Conservation (phyloP, 345 rosid species). For the Euclidium syriacum region DNA sequence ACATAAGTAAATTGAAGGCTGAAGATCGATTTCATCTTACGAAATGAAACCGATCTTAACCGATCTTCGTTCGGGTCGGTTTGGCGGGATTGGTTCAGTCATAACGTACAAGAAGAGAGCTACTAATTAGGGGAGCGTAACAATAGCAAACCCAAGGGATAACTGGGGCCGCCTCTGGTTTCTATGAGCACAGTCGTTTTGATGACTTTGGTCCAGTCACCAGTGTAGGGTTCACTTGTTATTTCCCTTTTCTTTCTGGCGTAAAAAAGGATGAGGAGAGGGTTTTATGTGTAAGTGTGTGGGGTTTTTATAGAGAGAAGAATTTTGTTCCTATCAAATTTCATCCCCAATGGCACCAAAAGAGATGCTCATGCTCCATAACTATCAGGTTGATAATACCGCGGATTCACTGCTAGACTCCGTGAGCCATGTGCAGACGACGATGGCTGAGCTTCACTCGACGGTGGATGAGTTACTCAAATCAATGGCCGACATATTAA, state of each 20-base stretch:
- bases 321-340: background rate
- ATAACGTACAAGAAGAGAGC: too few species aligned
- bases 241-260: background rate
- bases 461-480: background rate
- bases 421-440: background rate
- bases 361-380: background rate
- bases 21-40: too few species aligned
- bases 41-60: too few species aligned
- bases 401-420: background rate
- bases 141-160: too few species aligned
- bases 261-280: too few species aligned
- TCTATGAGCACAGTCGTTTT: conserved; percentile 22
- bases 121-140: too few species aligned
- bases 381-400: background rate
- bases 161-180: too few species aligned
- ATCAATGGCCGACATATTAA: conserved; percentile 16
- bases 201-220: background rate
- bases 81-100: too few species aligned
- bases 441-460: conserved; percentile 17
- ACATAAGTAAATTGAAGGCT: too few species aligned
- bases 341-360: conserved; percentile 3
- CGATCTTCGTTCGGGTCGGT: too few species aligned
- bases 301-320: background rate
- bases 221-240: background rate
- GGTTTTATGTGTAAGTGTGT: too few species aligned